phyloP scores from a whole-genome alignment of 106 monocot species.

The Dendrobium catenatum region DNA sequence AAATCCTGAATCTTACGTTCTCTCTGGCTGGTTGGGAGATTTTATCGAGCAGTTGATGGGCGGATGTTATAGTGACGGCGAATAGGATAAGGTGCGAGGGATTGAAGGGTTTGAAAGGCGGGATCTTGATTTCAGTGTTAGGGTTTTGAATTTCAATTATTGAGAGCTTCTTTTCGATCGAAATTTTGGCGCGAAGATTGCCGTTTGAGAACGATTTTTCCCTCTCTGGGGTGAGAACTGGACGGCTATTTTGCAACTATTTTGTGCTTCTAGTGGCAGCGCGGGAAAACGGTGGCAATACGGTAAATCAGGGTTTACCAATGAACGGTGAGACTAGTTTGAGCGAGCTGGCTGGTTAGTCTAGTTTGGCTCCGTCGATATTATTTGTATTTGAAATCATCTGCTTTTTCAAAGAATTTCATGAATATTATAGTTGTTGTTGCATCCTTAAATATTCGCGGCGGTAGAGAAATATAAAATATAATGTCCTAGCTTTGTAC shows the following conservation, averaged over 20 bases:
- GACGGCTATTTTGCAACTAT: neutral
- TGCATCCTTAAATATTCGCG: too few species aligned
- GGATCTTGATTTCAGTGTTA: neutral
- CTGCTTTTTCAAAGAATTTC: too few species aligned
- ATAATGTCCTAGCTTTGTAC: too few species aligned
- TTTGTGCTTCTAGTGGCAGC: neutral
- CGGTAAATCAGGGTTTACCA: too few species aligned
- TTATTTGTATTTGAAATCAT: too few species aligned
- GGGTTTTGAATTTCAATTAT: neutral
- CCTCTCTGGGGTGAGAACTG: neutral
- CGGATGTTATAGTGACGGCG: too few species aligned
- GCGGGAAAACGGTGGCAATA: neutral
- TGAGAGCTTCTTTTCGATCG: neutral
- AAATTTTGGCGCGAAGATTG: neutral
- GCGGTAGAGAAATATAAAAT: too few species aligned
- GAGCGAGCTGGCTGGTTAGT: too few species aligned
- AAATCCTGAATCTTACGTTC: neutral
- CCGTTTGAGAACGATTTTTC: too few species aligned
- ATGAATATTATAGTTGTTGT: too few species aligned
- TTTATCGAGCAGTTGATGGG: slow-evolving; percentile 27
- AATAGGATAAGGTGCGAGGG: neutral
- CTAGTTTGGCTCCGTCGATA: too few species aligned
- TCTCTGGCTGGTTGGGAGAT: slow-evolving; percentile 7
- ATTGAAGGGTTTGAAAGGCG: neutral
- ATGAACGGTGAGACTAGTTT: too few species aligned